phyloP scores from a whole-genome alignment of 2,329 filamentous ascomycete species.

The Myriosclerotinia curreyana region DNA sequence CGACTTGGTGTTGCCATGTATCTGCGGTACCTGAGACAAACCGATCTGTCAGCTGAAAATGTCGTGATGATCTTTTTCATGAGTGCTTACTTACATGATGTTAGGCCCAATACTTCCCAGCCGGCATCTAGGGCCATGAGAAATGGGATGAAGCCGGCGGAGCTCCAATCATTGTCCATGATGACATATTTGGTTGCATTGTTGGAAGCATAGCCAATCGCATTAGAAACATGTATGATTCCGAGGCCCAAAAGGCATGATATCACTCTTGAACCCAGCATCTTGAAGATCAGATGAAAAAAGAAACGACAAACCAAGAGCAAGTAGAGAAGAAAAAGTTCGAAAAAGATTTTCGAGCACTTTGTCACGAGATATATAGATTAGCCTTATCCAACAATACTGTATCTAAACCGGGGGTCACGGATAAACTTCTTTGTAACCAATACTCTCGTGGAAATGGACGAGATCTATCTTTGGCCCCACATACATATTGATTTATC shows the following conservation, averaged over 20 bases:
- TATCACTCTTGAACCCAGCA: background rate
- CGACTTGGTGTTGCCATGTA: slow-evolving; percentile 46
- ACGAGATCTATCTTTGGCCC: background rate
- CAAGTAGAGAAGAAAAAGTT: too few relatives aligned
- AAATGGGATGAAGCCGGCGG: slow-evolving; percentile 45
- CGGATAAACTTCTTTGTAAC: background rate
- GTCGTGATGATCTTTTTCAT: too few relatives aligned
- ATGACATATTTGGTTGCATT: slow-evolving; percentile 19
- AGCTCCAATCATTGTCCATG: slow-evolving; percentile 44
- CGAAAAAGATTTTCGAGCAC: background rate
- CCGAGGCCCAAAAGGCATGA: slow-evolving; percentile 1
- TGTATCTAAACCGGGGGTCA: background rate
- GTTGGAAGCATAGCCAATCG: background rate
- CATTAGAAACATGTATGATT: background rate
- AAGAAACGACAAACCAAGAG: background rate
- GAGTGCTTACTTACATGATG: slow-evolving; percentile 30
- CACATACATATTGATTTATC: slow-evolving; percentile 6
- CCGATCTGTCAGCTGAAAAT: background rate
- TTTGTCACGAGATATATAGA: background rate
- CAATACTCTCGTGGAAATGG: background rate
- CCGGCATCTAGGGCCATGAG: slow-evolving; percentile 46
- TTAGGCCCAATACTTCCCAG: slow-evolving; percentile 46
- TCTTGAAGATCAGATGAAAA: background rate
- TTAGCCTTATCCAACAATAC: too few relatives aligned
- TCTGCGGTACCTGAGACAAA: slow-evolving; percentile 41